Evolutionary conservation across 139 green algal genomes (phyloP).

Genomic region (Nannochloris sp.): DNA sequence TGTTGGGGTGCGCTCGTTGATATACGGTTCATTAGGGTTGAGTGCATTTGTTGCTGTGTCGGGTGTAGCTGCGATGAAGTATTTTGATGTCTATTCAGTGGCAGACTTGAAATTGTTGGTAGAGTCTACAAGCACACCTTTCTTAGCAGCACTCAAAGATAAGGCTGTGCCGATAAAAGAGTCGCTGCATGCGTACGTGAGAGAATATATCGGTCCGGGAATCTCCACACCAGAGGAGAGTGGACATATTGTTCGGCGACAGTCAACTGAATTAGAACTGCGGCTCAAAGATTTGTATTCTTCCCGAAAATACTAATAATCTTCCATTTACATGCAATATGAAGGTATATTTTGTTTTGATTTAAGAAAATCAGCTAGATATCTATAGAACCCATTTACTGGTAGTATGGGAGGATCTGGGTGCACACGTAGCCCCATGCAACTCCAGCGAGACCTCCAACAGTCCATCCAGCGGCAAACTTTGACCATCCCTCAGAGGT

Average conservation of each 20-base stretch:
- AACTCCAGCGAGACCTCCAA: constrained; percentile 84
- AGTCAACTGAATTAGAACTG: too few relatives aligned
- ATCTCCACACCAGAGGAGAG: too few relatives aligned
- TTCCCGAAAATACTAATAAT: too few relatives aligned
- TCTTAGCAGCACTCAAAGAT: neutral
- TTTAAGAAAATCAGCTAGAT: too few relatives aligned
- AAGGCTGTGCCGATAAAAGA: neutral
- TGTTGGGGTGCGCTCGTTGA: constrained; percentile 4
- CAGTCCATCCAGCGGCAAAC: constrained; percentile 82
- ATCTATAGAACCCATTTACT: constrained; percentile 25
- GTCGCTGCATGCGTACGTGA: too few relatives aligned
- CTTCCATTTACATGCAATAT: too few relatives aligned
- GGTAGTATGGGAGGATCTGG: constrained; percentile 75
- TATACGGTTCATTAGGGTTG: constrained; percentile 5
- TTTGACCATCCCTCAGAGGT: constrained; percentile 61
- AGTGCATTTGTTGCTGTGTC: neutral
- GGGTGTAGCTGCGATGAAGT: neutral
- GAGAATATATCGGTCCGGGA: too few relatives aligned
- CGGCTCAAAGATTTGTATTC: too few relatives aligned
- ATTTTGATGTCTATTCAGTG: neutral
- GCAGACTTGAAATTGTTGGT: neutral
- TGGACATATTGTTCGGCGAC: too few relatives aligned
- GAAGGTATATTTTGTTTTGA: too few relatives aligned
- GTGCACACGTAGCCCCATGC: constrained; percentile 83
- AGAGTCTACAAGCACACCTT: neutral